Conservation (phyloP, 2,329 filamentous ascomycete species). For the Pezicula radicicola region DNA sequence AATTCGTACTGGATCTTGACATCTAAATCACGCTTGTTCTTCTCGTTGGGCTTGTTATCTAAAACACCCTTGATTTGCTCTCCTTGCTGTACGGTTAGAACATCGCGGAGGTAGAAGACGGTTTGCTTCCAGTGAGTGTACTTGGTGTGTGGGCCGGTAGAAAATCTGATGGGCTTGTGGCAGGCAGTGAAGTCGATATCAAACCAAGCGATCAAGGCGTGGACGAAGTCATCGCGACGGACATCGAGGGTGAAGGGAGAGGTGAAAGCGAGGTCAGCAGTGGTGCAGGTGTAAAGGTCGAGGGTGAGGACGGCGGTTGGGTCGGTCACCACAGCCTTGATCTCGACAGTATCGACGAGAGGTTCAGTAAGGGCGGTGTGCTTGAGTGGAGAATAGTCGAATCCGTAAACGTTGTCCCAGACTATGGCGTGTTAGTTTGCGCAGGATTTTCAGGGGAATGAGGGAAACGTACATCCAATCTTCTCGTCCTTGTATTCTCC, state of each 20-base stretch:
- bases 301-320: conserved; percentile 81
- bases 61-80: conserved; percentile 75
- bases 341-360: conserved; percentile 94
- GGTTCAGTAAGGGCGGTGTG: conserved; percentile 91
- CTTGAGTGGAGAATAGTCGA: conserved; percentile 94
- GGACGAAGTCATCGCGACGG: conserved; percentile 90
- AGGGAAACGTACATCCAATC: conserved; percentile 79
- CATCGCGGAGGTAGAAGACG: conserved; percentile 94
- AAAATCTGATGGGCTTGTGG: conserved; percentile 97
- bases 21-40: conserved; percentile 93
- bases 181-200: conserved; percentile 98
- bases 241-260: conserved; percentile 72
- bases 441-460: not conserved
- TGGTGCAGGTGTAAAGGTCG: conserved; percentile 87
- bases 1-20: conserved; percentile 83
- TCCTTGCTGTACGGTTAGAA: conserved; percentile 84
- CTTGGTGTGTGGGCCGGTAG: conserved; percentile 95
- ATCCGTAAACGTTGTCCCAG: conserved; percentile 99
- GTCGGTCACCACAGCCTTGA: conserved; percentile 96
- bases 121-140: conserved; percentile 99
- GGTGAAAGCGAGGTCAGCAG: conserved; percentile 79
- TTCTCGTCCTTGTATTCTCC: conserved; percentile 99
- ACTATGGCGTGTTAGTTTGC: conserved; percentile 53
- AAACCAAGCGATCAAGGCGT: conserved; percentile 97
- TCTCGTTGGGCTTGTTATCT: conserved; percentile 82